A percentile compares a stretch with the other conserved stretches of the same genome.
These are phyloP conservation scores for Coemansia sp. DNA, from an alignment of 192 early-diverging fungal species.

Conservation along the genomic window DNA sequence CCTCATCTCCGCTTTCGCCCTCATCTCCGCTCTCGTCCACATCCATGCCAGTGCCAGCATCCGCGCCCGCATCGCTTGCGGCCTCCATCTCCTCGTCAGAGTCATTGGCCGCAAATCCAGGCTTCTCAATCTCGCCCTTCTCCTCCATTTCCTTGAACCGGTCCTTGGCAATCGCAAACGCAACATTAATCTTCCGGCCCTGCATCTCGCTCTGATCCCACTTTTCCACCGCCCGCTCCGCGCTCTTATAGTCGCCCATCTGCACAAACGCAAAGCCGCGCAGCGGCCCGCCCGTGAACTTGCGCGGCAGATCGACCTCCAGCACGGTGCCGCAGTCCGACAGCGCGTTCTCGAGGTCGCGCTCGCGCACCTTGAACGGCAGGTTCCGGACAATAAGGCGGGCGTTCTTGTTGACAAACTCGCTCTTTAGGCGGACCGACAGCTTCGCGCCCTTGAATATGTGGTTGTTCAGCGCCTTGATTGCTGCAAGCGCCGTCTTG, in stretches of 20 bases:
- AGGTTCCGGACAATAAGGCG: constrained; percentile 89
- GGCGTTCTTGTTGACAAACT: constrained; percentile 58
- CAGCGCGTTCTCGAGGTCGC: constrained; percentile 66
- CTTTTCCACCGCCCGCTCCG: constrained; percentile 65
- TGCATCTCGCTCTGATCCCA: constrained; percentile 71
- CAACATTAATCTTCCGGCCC: constrained; percentile 77
- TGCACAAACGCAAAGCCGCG: constrained; percentile 92
- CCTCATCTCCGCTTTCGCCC: constrained; percentile 24
- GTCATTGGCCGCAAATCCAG: constrained; percentile 28
- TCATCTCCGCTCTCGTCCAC: constrained; percentile 26
- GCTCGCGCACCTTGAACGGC: constrained; percentile 68
- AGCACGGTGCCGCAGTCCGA: constrained; percentile 66
- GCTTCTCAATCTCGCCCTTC: constrained; percentile 54
- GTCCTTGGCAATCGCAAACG: constrained; percentile 79
- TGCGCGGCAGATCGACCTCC: constrained; percentile 71
- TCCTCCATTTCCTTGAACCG: constrained; percentile 64
- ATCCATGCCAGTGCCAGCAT: constrained; percentile 39
- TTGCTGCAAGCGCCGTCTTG: constrained; percentile 51
- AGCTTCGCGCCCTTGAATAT: constrained; percentile 72
- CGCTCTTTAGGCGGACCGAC: constrained; percentile 47
- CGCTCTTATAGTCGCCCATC: constrained; percentile 68
- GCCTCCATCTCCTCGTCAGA: constrained; percentile 38
- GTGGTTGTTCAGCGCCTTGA: constrained; percentile 65
- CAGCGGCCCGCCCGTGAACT: constrained; percentile 69
- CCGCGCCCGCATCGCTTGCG: constrained; percentile 34